Base-by-base conservation (phyloP, 768 basidiomycete genomes). In the Lactarius tabidus region DNA sequence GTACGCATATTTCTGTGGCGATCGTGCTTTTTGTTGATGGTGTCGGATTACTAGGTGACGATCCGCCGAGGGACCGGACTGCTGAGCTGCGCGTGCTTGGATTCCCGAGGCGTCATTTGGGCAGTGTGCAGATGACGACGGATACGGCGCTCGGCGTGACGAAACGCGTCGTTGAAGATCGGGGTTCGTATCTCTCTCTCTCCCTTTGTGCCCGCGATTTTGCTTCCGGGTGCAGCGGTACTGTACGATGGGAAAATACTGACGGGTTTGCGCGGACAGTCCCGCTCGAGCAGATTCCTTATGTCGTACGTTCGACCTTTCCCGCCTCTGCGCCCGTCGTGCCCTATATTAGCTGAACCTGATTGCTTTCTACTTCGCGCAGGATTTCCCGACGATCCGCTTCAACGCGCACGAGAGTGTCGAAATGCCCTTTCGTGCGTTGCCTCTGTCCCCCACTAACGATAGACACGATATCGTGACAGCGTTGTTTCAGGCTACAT, bases 381-480 rank as follows among this genome's bases (percentile, higher is more conserved):
- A 96, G 92, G 90, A 94, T 71, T 85, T 85, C 75, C 97, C 97
- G 0, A 96, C 94, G 0, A 96, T 99, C 72, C 77, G 70, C 20
- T 98, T 98, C 80, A 91, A 90, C 70, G 74, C 83, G 5, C 87
- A 85, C 70, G 97, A 99, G 75, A 90, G 90, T 52, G 93, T 98
- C 6, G 94, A 98, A 77, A 99, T 99, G 97, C 97, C 97, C 0
- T 99, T 99, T 80, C 79, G 93, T 91, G 70, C 73, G 90, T 83
- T 26, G 10, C 38, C 29, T 59, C 43, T 39, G 28, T 14, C 41
- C 23, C 26, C 48, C 12, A 26, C n/a, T n/a, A n/a, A 51, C 26
- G n/a, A n/a, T n/a, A n/a, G n/a, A n/a, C 3, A 2, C 14, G 1
- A n/a, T 1, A 6, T 51, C 7, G 18, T 41, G 41, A 41, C 7